These are phyloP conservation scores for Lycium barbarum DNA, from an alignment of 257 asterid species.

Conservation along the genomic window DNA sequence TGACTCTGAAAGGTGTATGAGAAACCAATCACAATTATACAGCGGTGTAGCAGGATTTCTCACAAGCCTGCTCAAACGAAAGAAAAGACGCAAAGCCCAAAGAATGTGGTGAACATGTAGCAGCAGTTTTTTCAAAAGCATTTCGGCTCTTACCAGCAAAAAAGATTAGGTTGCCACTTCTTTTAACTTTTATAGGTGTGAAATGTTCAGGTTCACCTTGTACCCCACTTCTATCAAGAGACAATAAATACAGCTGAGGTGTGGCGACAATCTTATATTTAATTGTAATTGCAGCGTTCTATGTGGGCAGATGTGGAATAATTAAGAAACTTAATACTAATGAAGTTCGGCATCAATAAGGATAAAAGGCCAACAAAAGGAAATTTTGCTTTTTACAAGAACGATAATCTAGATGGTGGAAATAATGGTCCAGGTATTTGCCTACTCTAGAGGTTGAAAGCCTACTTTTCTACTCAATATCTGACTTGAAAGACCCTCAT, in stretches of 20 bases:
- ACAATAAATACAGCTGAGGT: background rate
- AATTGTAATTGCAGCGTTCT: background rate
- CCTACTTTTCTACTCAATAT: background rate
- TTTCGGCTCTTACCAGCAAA: background rate
- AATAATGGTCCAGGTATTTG: background rate
- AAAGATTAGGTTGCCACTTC: background rate
- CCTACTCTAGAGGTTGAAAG: background rate
- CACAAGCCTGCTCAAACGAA: constrained; percentile 5
- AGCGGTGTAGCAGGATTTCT: background rate
- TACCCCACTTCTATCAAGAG: background rate
- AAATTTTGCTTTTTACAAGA: background rate
- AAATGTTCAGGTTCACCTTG: background rate
- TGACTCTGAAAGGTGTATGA: background rate
- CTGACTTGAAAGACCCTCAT: background rate
- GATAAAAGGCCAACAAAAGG: background rate
- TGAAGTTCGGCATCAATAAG: background rate
- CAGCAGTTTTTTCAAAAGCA: background rate
- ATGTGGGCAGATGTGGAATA: background rate
- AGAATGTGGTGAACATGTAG: background rate
- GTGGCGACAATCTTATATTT: background rate
- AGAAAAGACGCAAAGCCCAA: background rate
- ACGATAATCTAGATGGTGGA: background rate
- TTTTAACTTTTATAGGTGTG: background rate
- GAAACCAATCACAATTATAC: constrained; percentile 2
- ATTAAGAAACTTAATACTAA: background rate